Conservation (phyloP, 202 grass and related monocot genomes). For the Digitaria exilis region DNA sequence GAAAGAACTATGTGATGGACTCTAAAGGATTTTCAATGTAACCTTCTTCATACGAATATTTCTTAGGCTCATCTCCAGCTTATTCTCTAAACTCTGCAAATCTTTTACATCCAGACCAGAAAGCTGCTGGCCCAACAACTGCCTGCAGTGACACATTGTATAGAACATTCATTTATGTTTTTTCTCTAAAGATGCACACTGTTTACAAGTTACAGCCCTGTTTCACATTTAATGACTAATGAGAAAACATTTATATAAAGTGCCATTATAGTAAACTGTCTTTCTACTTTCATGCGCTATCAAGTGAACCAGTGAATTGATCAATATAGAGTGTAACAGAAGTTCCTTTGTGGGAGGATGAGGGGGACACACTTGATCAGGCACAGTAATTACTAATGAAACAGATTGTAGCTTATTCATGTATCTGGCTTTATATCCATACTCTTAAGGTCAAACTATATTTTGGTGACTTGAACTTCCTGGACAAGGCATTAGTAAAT, state of each 20-base stretch:
- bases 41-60: conserved; percentile 65
- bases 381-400: neutral
- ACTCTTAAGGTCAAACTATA: neutral
- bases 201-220: neutral
- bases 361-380: conserved; percentile 3
- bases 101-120: conserved; percentile 54
- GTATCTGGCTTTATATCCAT: neutral
- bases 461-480: neutral
- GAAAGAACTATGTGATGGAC: neutral
- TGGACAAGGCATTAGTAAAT: neutral
- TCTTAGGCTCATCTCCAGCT: conserved; percentile 57
- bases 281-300: neutral
- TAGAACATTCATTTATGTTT: neutral
- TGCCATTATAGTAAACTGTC: neutral
- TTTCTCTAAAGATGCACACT: neutral
- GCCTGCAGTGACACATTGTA: conserved; percentile 43
- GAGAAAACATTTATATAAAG: neutral
- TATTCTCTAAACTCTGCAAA: conserved; percentile 68
- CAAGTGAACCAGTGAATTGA: neutral
- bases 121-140: conserved; percentile 69
- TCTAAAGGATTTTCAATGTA: neutral
- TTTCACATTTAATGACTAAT: neutral
- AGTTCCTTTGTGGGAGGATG: neutral
- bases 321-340: neutral
- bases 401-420: neutral